Conservation (phyloP, 1,284 basidiomycete species). For the Puccinia hordei region DNA sequence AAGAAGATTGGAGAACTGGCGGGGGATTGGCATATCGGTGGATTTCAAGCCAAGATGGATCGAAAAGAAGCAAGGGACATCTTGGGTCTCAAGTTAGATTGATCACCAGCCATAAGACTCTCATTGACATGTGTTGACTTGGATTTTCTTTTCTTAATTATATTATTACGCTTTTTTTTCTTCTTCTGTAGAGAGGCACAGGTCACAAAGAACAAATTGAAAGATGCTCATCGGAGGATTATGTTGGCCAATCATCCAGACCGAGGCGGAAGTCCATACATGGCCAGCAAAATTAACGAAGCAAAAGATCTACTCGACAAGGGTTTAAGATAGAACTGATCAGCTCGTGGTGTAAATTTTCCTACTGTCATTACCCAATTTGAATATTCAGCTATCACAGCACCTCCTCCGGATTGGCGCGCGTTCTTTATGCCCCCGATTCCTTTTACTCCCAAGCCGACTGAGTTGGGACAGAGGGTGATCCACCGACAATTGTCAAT, state of each 20-base stretch:
- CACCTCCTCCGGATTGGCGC: no score
- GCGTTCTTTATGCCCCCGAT: no score
- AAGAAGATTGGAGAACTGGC: conserved; percentile 34
- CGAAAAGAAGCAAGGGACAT: conserved; percentile 45
- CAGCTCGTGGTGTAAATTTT: no score
- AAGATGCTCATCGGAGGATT: conserved; percentile 59
- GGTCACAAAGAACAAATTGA: conserved; percentile 57
- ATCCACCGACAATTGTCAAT: no score
- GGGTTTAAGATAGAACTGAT: conserved; percentile 43
- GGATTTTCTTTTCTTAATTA: background rate
- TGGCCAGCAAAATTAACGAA: conserved; percentile 57
- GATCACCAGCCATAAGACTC: background rate
- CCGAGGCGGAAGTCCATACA: conserved; percentile 59
- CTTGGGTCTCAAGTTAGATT: conserved; percentile 46
- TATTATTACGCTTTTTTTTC: background rate
- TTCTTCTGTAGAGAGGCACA: conserved; percentile 55
- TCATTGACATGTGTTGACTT: background rate
- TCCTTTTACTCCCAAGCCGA: no score
- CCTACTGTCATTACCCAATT: no score
- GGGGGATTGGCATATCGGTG: conserved; percentile 40
- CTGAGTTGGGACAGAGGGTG: no score
- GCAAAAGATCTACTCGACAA: conserved; percentile 51
- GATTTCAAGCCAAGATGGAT: conserved; percentile 49
- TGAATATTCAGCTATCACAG: no score
- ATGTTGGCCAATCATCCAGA: conserved; percentile 61